Evolutionary conservation across 2,329 filamentous ascomycete genomes (phyloP).

Genomic region (Leptosphaerulina australis): DNA sequence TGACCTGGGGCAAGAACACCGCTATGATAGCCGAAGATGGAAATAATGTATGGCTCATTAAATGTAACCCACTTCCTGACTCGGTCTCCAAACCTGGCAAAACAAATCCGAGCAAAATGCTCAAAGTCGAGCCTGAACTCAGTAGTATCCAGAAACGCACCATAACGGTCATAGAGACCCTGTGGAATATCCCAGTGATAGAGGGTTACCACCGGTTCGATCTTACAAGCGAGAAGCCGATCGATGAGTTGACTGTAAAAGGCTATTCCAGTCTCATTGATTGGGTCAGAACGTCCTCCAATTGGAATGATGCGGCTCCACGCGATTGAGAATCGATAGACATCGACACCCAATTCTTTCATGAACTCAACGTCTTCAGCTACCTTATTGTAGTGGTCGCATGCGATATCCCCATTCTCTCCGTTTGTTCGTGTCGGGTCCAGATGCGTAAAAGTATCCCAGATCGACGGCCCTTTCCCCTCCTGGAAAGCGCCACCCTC

Average conservation of each 20-base stretch:
- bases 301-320: slow-evolving; percentile 26
- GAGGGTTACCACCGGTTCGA: slow-evolving; percentile 24
- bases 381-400: slow-evolving; percentile 50
- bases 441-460: slow-evolving; percentile 51
- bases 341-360: slow-evolving; percentile 18
- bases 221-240: slow-evolving; percentile 16
- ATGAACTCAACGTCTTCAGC: slow-evolving; percentile 50
- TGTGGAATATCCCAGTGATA: slow-evolving; percentile 26
- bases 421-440: slow-evolving; percentile 70
- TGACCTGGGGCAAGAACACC: slow-evolving; percentile 8
- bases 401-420: slow-evolving; percentile 48
- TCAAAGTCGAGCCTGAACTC: slow-evolving; percentile 36
- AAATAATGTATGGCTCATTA: slow-evolving; percentile 57
- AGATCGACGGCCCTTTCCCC: slow-evolving; percentile 52
- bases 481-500: slow-evolving; percentile 52
- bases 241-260: slow-evolving; percentile 24
- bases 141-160: slow-evolving; percentile 25
- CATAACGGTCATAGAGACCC: slow-evolving; percentile 18
- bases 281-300: slow-evolving; percentile 16
- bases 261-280: slow-evolving; percentile 21
- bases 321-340: slow-evolving; percentile 24
- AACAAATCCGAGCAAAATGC: slow-evolving; percentile 48
- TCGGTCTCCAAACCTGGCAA: slow-evolving; percentile 47
- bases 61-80: slow-evolving; percentile 52
- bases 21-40: slow-evolving; percentile 54